Evolutionary conservation across 139 green algal species (phyloP).

Genomic region (Chlamydomonas applanata): DNA sequence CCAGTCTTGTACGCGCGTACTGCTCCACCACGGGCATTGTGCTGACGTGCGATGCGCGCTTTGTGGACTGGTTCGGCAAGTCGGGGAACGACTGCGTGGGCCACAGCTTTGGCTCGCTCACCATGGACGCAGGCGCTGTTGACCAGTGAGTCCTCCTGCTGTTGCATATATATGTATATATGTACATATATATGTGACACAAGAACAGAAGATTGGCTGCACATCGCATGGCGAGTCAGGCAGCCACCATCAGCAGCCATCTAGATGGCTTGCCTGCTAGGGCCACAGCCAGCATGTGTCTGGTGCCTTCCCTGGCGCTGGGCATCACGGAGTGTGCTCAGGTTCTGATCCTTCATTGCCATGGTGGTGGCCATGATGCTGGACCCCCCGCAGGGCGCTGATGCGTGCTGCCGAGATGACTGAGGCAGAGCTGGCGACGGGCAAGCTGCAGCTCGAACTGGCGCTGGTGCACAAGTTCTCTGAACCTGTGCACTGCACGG

Average conservation of each 20-base stretch:
- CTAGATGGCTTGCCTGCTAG: too few relatives aligned
- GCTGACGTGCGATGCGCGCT: conserved; percentile 38
- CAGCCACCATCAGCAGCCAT: conserved; percentile 27
- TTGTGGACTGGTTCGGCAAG: conserved; percentile 28
- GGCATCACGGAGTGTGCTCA: too few relatives aligned
- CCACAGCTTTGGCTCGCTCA: neutral
- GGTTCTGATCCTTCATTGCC: too few relatives aligned
- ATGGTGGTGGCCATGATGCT: conserved; percentile 15
- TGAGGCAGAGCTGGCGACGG: too few relatives aligned
- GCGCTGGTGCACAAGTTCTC: conserved; percentile 30
- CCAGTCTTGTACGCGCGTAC: conserved; percentile 16
- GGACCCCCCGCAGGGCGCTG: conserved; percentile 20
- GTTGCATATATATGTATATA: too few relatives aligned
- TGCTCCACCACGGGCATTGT: conserved; percentile 25
- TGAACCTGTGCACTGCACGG: conserved; percentile 16
- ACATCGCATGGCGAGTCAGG: too few relatives aligned
- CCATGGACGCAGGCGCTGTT: too few relatives aligned
- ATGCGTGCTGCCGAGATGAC: neutral
- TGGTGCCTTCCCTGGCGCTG: too few relatives aligned
- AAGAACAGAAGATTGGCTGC: too few relatives aligned
- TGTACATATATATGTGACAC: too few relatives aligned
- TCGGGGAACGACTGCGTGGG: neutral
- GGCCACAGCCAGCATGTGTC: too few relatives aligned
- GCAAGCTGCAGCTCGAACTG: conserved; percentile 6
- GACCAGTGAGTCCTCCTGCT: too few relatives aligned